Base-by-base conservation (phyloP, 768 basidiomycete species). In the Podaxis sp. region DNA sequence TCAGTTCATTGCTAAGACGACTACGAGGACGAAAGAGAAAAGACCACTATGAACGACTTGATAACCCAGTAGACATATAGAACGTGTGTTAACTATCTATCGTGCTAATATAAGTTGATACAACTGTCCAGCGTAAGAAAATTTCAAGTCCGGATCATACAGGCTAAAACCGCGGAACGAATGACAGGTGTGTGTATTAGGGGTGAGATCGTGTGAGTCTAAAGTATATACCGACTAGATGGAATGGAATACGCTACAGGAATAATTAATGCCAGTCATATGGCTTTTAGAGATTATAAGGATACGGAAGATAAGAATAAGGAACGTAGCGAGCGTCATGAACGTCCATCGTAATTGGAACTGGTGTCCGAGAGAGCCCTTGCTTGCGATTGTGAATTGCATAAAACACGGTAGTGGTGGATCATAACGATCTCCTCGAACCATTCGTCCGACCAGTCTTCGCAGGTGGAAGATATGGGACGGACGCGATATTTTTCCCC, bases 341-440 rank as follows among this genome's bases (percentile, higher is more conserved):
- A 62, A 22, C 47, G 61, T 62, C 61, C 61, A 37, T 62, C 61
- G 47, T 55, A 56, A 56, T 49, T 62, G 37, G 60, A 61, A 37
- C 52, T 55, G 27, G 55, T 55, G 54, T 62, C 61, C 36, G 61
- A 62, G 61, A 29, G 55, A 55, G 61, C 61, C 46, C 54, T 56
- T 50, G 61, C 53, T 62, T 56, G 61, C 47, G 33, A 70, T 68
- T 69, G 72, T 64, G 71, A 73, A 65, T 72, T 69, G 50, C 72
- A 71, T 66, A 74, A 71, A 59, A 77, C 68, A 52, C 73, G 71
- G 66, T 80, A 85, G 64, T 85, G 79, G 71, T 83, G 76, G 68
- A 86, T 78, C 82, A 85, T 82, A 57, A 85, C 74, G 29, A 87
- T 79, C 67, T 85, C 83, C 62, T 87, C 84, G 61, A 87, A 86